Base-by-base conservation (phyloP, 805 yeast species). In the Starmerella potacharoeniae region DNA sequence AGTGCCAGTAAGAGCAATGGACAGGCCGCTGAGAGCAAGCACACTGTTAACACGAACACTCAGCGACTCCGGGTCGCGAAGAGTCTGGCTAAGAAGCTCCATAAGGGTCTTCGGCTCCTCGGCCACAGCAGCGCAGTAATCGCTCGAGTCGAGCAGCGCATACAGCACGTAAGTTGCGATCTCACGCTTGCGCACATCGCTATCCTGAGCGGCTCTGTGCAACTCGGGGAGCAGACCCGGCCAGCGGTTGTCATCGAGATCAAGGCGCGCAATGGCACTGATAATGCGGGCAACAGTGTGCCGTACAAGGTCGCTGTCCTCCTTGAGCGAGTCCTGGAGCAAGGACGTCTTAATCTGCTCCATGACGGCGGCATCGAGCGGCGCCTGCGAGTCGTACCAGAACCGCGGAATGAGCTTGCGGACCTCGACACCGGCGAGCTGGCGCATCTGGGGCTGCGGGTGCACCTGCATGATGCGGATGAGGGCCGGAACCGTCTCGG, bases 381-480 rank as follows among this genome's bases (percentile, higher is more conserved):
- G 60, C 41, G 71, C 75, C 30, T 63, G 66, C 16, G 42, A 47
- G 22, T 44, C 58, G 41, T 50, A 54, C 97, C 97, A 93, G 66
- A 81, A 82, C 60, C 77, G 74, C 52, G 76, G 66, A 41, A 90
- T 80, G 66, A 85, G 78, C 70, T 93, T 93, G 72, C 96, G 82
- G 42, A 90, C 88, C 73, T 93, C 98, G 59, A 93, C 96, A 58
- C 96, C 95, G n/a, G 97, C 95, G 58, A 93, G 76, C 71, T 89
- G 95, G 65, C 86, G 84, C 63, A 90, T 68, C 64, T 85, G 86
- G 60, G 79, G 83, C 64, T 82, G 82, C 42, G 76, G 71, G 62
- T 83, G 81, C 61, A 75, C 77, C 70, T 86, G 89, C 66, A 88
- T 76, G 58, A 93, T 79, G 65, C 86, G 93, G 63, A 91, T 74